Evolutionary conservation across 176 grass and related monocot genomes (phyloP).

Genomic region (Secale cereale): DNA sequence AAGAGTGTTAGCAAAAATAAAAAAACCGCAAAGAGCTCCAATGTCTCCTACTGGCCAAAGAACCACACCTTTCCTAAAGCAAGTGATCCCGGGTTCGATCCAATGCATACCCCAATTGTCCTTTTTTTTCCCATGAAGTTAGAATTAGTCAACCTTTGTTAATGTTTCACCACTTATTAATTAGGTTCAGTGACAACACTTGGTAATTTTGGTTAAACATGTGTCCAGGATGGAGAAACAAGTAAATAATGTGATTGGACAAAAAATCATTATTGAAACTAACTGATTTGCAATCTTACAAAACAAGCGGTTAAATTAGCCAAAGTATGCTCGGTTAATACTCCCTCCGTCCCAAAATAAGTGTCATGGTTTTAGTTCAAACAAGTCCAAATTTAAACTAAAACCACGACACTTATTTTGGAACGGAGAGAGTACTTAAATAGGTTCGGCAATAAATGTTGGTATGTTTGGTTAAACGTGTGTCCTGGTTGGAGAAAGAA

Average conservation of each 20-base stretch:
- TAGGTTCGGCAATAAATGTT: neutral
- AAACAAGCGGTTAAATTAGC: neutral
- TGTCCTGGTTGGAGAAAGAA: neutral
- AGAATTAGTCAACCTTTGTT: neutral
- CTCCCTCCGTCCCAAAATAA: too few relatives aligned
- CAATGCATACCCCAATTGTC: neutral
- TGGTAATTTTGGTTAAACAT: neutral
- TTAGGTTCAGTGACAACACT: neutral
- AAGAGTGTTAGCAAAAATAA: neutral
- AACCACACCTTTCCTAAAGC: neutral
- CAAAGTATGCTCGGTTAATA: neutral
- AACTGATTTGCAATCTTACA: neutral
- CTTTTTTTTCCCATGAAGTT: neutral
- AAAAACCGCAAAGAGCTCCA: neutral
- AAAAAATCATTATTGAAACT: neutral
- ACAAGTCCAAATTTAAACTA: too few relatives aligned
- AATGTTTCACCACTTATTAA: neutral
- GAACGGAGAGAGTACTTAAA: neutral
- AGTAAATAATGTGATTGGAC: neutral
- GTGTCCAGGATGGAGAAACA: neutral
- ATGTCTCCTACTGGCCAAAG: neutral
- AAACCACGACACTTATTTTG: too few relatives aligned
- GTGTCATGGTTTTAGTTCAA: too few relatives aligned
- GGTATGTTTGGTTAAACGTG: neutral
- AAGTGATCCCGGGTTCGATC: neutral